Evolutionary conservation across 2,329 filamentous ascomycete genomes (phyloP), one percentile per base, ranked within the genome.

Genomic region (Colletotrichum phormii): DNA sequence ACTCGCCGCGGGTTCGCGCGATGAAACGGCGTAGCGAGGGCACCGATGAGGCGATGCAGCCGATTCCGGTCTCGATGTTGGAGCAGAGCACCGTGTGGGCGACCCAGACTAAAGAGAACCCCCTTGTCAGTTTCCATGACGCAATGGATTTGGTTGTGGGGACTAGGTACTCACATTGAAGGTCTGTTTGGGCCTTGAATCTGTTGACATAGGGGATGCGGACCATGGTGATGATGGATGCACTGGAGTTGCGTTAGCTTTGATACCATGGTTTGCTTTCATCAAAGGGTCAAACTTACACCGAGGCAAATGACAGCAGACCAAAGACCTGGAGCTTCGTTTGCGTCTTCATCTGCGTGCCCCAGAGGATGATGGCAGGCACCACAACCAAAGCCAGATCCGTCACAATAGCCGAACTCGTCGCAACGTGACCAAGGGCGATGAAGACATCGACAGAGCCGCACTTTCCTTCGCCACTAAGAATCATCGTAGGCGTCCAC

Each of bases 331-430:
- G 74, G 31, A 76, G 69, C 61, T 77, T 77, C n/a, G 67, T 75
- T 53, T 75, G 73, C 15, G 63, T 75, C 73, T 78, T 77, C 78
- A 81, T 81, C 65, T 81, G 79, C 7, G 79, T 79, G 2, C 76
- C 77, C 77, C 79, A 82, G 5, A 82, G 71, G 18, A 82, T 77
- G 4, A 81, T 61, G 2, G 77, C 81, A 0, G 80, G 80, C 7
- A 82, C 73, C 1, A 82, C 71, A 0, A 78, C 78, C 9, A 78
- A 77, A 9, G 78, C 79, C 61, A 80, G 13, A 61, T 82, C 80
- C n/a, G 80, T 82, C 2, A 78, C 70, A 33, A 82, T 80, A 7
- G 80, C 79, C 6, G 77, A 76, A 18, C 75, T 78, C 2, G 80
- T 82, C 1, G 80, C 78, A 6, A 78, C 80, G 62, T 82, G 71